Evolutionary conservation across 768 basidiomycete genomes (phyloP).

Genomic region (Suillus weaverae): DNA sequence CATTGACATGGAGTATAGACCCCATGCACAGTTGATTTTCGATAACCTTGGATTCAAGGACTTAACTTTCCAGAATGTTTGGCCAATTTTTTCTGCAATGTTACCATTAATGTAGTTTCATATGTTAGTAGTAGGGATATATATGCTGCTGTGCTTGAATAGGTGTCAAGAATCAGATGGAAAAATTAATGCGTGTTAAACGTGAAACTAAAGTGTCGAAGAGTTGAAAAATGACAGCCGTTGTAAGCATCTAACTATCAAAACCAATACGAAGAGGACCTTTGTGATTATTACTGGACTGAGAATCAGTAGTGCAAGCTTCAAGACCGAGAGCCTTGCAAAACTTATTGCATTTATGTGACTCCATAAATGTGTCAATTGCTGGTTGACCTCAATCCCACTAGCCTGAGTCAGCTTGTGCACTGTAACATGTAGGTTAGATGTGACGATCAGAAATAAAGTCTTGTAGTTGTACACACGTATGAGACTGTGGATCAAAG

Average conservation of each 20-base stretch:
- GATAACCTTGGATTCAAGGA: slow-evolving; percentile 9
- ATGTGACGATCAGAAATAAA: not conserved
- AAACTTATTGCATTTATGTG: slow-evolving; percentile 3
- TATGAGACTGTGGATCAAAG: slow-evolving; percentile 19
- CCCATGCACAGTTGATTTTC: slow-evolving; percentile 17
- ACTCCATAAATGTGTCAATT: not conserved
- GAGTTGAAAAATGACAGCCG: not conserved
- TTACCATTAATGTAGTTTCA: slow-evolving; percentile 19
- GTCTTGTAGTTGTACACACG: not conserved
- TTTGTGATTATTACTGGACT: not conserved
- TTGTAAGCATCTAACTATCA: not conserved
- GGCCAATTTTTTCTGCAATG: slow-evolving; percentile 20
- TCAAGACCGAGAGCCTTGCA: slow-evolving; percentile 5
- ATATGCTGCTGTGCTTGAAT: not conserved
- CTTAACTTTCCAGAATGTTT: slow-evolving; percentile 20
- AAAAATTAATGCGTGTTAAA: not conserved
- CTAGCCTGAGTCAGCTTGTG: not conserved
- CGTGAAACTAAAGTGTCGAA: not conserved
- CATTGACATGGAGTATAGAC: slow-evolving; percentile 16
- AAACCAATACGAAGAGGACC: not conserved
- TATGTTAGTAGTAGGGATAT: not conserved
- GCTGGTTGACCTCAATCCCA: slow-evolving; percentile 3
- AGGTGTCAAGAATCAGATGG: not conserved
- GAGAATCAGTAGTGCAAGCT: not conserved
- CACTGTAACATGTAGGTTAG: not conserved